These are phyloP conservation scores for Phaeomoniella chlamydospora DNA, from an alignment of 2,329 filamentous ascomycete genomes.

Conservation along the genomic window DNA sequence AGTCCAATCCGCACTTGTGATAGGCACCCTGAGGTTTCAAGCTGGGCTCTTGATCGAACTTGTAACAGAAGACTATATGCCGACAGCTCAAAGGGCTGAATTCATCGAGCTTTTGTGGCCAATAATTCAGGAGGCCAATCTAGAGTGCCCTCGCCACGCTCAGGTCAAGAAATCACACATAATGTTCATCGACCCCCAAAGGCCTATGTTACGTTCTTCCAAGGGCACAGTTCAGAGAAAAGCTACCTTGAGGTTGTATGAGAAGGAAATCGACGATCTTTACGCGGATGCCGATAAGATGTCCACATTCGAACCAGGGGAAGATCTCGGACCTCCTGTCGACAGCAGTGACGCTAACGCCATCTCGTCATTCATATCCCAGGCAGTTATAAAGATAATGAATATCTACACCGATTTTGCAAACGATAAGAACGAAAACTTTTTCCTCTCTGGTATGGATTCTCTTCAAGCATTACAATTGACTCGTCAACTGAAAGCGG, in stretches of 20 bases:
- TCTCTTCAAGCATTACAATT: constrained; percentile 6
- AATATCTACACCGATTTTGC: too few species aligned
- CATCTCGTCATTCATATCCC: constrained; percentile 2
- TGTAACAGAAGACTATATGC: not conserved
- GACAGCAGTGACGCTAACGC: constrained; percentile 1
- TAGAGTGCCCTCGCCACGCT: constrained; percentile 14
- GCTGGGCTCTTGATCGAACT: constrained; percentile 13
- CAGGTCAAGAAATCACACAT: constrained; percentile 14
- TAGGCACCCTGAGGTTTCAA: constrained; percentile 11
- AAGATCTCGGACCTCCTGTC: not conserved
- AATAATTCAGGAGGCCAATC: constrained; percentile 16
- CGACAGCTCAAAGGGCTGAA: constrained; percentile 6
- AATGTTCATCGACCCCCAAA: constrained; percentile 14
- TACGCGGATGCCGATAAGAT: constrained; percentile 4
- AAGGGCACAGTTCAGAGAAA: constrained; percentile 23
- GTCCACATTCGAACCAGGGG: constrained; percentile 1
- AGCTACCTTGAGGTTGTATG: constrained; percentile 8
- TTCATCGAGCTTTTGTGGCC: constrained; percentile 16
- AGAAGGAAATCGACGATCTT: not conserved
- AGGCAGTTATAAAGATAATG: constrained; percentile 2
- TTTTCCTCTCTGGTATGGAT: too few species aligned
- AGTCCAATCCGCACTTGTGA: constrained; percentile 8
- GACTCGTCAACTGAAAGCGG: constrained; percentile 1
- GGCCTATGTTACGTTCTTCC: constrained; percentile 17
- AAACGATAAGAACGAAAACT: too few species aligned